Evolutionary conservation across 2,329 filamentous ascomycete genomes (phyloP), one percentile per base, ranked within the genome.

Genomic region (Oidium heveae): DNA sequence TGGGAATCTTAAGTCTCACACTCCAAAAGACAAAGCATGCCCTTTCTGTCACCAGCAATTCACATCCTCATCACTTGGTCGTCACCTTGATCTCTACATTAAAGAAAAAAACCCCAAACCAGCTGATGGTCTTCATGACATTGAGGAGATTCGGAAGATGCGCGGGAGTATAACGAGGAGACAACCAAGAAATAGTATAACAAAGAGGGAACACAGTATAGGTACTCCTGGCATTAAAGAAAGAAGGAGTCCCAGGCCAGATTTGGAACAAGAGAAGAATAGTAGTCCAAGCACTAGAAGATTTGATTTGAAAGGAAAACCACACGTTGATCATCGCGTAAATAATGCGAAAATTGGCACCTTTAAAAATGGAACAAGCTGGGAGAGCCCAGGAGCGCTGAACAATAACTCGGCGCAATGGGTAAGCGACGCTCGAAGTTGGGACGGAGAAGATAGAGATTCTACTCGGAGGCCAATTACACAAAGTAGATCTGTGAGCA

Each of bases 61-160:
- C 65, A 95, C 89, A 16, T 95, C 88, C 1, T 94, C 87, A 16
- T 94, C 86, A 2, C 77, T 96, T 54, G 89, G 89, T 52, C 82
- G 89, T 49, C 89, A 96, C 68, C 80, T 95, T 60, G 89, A 96
- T 66, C 77, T 94, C 41, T 95, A 93, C 67, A 88, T 95, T 63
- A 88, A 87, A 64, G 82, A 87, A 56, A 93, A 87, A 70, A 95
- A 95, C 66, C 86, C 89, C 1, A 91, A 88, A 67, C 75, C 81
- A 1, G 71, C 83, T 7, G 89, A 96, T 68, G 88, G 88, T 52
- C 70, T 94, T 49, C 89, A 96, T 68, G 75, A 94, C 69, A 85
- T 95, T 56, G 85, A 89, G 8, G 85, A 86, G 67, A 96, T 96
- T 63, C 76, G 77, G 60, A 85, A 83, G 67, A 71, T 94, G 63